Conservation (phyloP, 352 stramenopile genomes). For the Globisporangium radiosum region DNA sequence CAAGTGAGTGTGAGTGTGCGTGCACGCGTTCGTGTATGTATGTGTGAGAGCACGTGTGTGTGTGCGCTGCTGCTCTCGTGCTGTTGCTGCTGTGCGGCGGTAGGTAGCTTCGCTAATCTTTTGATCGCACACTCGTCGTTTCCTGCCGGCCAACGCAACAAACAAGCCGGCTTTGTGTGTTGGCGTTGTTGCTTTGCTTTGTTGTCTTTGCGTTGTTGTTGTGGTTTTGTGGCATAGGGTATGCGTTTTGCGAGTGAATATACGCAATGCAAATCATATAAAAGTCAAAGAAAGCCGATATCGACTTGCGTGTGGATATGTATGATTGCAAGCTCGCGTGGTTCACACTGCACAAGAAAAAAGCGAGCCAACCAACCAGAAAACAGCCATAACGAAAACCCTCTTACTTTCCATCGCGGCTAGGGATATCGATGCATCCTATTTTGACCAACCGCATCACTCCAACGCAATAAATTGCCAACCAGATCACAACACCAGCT, state of each 20-base stretch:
- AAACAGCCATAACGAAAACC: constrained; percentile 9
- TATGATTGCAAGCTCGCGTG: background rate
- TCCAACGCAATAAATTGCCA: constrained; percentile 13
- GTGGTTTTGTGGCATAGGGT: background rate
- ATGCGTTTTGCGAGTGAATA: background rate
- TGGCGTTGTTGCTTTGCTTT: background rate
- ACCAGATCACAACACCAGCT: background rate
- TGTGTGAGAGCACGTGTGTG: no score
- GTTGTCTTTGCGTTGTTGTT: no score
- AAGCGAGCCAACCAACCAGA: constrained; percentile 7
- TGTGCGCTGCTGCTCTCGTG: background rate
- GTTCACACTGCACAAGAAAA: constrained; percentile 6
- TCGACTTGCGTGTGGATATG: no score
- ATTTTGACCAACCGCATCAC: constrained; percentile 21
- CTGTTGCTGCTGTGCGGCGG: constrained; percentile 3
- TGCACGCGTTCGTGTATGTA: no score
- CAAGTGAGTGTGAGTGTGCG: background rate
- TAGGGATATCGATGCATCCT: background rate
- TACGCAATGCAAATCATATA: no score
- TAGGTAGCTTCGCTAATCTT: constrained; percentile 17
- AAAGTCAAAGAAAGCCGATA: no score
- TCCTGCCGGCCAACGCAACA: constrained; percentile 11
- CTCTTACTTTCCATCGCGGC: background rate
- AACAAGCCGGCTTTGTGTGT: background rate
- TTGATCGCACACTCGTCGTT: constrained; percentile 13